Base-by-base conservation (phyloP, 169 alveolate species). In the Plasmodium inui region DNA sequence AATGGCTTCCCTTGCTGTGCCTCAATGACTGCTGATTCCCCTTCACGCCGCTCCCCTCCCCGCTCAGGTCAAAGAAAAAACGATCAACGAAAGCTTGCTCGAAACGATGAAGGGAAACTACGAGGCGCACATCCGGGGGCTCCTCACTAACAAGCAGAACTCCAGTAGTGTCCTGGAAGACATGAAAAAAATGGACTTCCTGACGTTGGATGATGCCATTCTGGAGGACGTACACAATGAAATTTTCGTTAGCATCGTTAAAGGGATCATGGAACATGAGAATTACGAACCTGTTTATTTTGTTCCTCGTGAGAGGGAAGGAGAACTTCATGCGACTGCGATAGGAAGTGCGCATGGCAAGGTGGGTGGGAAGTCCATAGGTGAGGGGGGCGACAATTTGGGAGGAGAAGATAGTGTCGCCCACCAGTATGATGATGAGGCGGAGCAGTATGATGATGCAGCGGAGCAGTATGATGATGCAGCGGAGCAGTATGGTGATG, bases 91-190 rank as follows among this genome's bases (percentile, higher is more conserved):
- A n/a, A 57, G 57, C 30, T 19, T 88, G 12, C 53, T 88, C 10
- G 83, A 88, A 53, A 78, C 55, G 76, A 78, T 88, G 89, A 88
- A 88, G 37, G 28, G 46, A 10, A 61, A 88, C 7, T 88, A 88
- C 39, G 89, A 78, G 46, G 19, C 41, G 0, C 72, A 88, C 50
- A 67, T 88, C n/a, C 26, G n/a, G 34, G 61, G 83, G 30, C 6
- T 88, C n/a, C 46, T 88, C 26, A 39, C 34, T 6, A 88, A 55
- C 10, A 88, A 88, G 50, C 22, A 34, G 2, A 37, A 32, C 32
- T 88, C 94, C 2, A 88, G 70, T 57, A 88, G 72, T 32, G 41
- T 78, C 34, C 67, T 71, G 28, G 94, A 88, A 2, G 94, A 88
- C 46, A 39, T 61, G 28, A 88, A 88, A 19, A 57, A 79, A 34